Conservation (phyloP, 192 early-diverging fungal species). For the Tieghemiomyces parasiticus region DNA sequence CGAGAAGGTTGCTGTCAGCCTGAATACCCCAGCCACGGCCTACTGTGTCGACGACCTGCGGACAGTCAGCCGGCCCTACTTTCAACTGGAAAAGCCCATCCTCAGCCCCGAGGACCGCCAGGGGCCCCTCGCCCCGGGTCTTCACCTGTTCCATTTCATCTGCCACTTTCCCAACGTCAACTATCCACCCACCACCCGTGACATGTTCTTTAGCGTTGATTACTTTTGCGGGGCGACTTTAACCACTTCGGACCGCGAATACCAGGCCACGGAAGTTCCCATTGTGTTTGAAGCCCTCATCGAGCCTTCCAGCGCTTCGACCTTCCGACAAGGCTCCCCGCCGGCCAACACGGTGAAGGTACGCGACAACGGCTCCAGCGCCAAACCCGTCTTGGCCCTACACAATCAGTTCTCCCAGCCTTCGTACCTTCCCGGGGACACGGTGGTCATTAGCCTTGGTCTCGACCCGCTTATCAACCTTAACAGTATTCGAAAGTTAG, state of each 20-base stretch:
- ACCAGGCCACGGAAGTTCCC: not conserved
- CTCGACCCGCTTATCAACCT: not conserved
- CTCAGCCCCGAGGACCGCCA: not conserved
- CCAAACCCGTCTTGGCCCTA: not conserved
- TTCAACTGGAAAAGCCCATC: not conserved
- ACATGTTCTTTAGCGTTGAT: not conserved
- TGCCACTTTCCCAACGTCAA: slow-evolving; percentile 5
- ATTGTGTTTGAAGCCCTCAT: not conserved
- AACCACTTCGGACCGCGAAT: not conserved
- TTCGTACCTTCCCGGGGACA: not conserved
- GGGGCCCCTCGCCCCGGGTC: not conserved
- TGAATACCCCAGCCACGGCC: not conserved
- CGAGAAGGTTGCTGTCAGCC: not conserved
- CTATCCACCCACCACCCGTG: not conserved
- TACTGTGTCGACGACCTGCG: not conserved
- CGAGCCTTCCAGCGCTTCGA: not conserved
- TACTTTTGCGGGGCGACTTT: not conserved
- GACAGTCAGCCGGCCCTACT: not conserved
- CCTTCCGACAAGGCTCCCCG: not conserved
- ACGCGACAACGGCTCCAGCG: not conserved
- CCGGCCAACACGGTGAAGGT: not conserved
- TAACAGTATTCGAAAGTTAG: not conserved
- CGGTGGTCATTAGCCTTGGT: not conserved
- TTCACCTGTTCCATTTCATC: slow-evolving; percentile 1
- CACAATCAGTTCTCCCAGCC: not conserved